Conservation (phyloP, 2,329 filamentous ascomycete genomes). For the Sporothrix luriei region DNA sequence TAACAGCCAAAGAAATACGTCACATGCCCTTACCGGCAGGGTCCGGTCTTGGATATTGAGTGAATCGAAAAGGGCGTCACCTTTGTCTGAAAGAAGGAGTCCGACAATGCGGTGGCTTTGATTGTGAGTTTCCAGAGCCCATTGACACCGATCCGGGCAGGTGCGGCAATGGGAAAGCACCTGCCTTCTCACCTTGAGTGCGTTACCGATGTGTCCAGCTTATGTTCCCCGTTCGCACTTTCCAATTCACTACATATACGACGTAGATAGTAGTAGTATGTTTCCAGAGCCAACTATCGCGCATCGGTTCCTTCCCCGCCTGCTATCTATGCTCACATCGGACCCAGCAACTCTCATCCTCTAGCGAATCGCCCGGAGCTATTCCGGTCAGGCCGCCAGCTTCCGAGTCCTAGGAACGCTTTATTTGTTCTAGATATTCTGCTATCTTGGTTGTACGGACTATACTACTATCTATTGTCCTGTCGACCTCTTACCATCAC, state of each 20-base stretch:
- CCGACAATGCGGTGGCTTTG: neutral
- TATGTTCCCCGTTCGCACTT: neutral
- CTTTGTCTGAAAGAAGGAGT: conserved; percentile 27
- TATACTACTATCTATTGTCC: conserved; percentile 15
- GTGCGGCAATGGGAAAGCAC: conserved; percentile 19
- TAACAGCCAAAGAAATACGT: conserved; percentile 31
- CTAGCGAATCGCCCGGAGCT: conserved; percentile 10
- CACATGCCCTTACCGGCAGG: conserved; percentile 31
- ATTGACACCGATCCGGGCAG: conserved; percentile 24
- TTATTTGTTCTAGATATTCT: neutral
- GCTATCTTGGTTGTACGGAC: conserved; percentile 19
- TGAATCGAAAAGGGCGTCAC: conserved; percentile 1
- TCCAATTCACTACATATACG: neutral
- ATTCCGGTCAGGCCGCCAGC: conserved; percentile 7
- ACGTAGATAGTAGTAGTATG: conserved; percentile 9
- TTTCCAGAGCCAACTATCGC: neutral
- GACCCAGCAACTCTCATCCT: conserved; percentile 2
- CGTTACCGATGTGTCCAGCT: conserved; percentile 1
- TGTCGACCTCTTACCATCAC: conserved; percentile 16
- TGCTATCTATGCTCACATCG: conserved; percentile 23
- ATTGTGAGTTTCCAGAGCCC: neutral
- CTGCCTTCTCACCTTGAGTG: neutral
- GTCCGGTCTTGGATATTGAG: conserved; percentile 14
- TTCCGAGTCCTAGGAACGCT: conserved; percentile 6
- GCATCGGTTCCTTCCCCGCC: conserved; percentile 16